Evolutionary conservation across 345 rosid species (phyloP), one percentile per base, ranked within the genome.

Genomic region (Melaleuca alternifolia): DNA sequence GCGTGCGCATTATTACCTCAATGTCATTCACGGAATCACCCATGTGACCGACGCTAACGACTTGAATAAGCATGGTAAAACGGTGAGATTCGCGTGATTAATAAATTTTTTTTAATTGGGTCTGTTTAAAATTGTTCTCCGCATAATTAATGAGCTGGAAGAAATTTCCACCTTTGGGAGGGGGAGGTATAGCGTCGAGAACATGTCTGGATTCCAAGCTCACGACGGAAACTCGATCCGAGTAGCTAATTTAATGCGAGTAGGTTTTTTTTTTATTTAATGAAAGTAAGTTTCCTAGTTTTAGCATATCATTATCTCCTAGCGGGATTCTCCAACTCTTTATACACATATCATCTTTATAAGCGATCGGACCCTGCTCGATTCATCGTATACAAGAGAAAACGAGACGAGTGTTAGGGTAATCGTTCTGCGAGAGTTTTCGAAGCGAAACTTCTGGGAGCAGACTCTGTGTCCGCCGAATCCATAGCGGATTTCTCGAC

Each of bases 361-460:
- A 57, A 24, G 28, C 2, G 6, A 24, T 24, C 62, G 12, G 4
- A 33, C 11, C 4, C 13, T 24, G 3, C n/a, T 4, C 2, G 6
- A 2, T 10, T 10, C 9, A 24, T 5, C 28, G 23, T 23, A 23
- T 56, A 56, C 26, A 37, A 71, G 79, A 71, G 2, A 12, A 9
- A 18, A 18, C 0, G 10, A 2, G 48, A 33, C 7, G 16, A 33
- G 13, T 5, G 7, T 18, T 1, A 5, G 0, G 13, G 14, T 5
- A 12, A 37, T 3, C 9, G 2, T 71, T 33, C 23, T 0, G 1
- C 9, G 24, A 0, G 26, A 9, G 23, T 18, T 71, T 6, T 71
- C 41, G 4, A 4, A 41, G 41, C 41, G 41, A 41, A 41, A 4
- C 41, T 41, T 41, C 4, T 41, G 41, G 41, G 41, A 41, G 41